A percentile compares a stretch with the other conserved stretches of the same genome.
Conservation (phyloP, 2,329 filamentous ascomycete genomes). For the Furcasterigmium furcatum region DNA sequence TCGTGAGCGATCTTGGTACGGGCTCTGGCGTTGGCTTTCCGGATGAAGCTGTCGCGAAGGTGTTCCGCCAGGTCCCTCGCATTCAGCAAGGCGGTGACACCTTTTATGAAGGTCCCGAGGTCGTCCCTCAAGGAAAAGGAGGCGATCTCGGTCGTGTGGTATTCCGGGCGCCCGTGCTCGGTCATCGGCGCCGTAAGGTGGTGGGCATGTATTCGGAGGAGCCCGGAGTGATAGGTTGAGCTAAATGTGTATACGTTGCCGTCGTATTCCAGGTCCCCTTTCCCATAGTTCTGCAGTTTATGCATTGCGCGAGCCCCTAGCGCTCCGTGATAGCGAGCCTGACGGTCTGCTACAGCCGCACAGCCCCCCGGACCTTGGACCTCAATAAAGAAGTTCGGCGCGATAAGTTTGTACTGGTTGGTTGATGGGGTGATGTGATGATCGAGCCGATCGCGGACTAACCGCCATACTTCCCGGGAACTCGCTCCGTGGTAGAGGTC, state of each 20-base stretch:
- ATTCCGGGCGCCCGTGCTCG: constrained; percentile 27
- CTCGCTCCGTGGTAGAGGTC: constrained; percentile 26
- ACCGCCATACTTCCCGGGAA: constrained; percentile 17
- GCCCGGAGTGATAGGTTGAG: constrained; percentile 30
- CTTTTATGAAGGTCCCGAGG: constrained; percentile 1
- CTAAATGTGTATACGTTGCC: constrained; percentile 33
- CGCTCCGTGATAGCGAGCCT: constrained; percentile 33
- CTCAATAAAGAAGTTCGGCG: constrained; percentile 38
- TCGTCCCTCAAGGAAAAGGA: constrained; percentile 12
- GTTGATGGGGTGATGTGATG: constrained; percentile 25
- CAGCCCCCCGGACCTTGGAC: constrained; percentile 30
- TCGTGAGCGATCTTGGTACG: too few relatives aligned
- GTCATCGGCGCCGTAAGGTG: constrained; percentile 26
- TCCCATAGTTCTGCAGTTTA: constrained; percentile 28
- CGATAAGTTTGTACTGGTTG: constrained; percentile 22
- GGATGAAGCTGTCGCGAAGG: constrained; percentile 5
- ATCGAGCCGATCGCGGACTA: constrained; percentile 18
- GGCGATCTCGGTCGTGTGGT: constrained; percentile 34
- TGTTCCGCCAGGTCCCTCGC: constrained; percentile 5
- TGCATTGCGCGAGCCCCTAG: constrained; percentile 31
- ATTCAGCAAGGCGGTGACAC: constrained; percentile 4
- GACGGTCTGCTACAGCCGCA: constrained; percentile 22
- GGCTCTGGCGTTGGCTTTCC: constrained; percentile 1
- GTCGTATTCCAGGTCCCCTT: constrained; percentile 28
- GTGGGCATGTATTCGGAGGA: constrained; percentile 32